Evolutionary conservation across 2,329 filamentous ascomycete genomes (phyloP), one percentile per base, ranked within the genome.

Genomic region (Lachnellula cervina): DNA sequence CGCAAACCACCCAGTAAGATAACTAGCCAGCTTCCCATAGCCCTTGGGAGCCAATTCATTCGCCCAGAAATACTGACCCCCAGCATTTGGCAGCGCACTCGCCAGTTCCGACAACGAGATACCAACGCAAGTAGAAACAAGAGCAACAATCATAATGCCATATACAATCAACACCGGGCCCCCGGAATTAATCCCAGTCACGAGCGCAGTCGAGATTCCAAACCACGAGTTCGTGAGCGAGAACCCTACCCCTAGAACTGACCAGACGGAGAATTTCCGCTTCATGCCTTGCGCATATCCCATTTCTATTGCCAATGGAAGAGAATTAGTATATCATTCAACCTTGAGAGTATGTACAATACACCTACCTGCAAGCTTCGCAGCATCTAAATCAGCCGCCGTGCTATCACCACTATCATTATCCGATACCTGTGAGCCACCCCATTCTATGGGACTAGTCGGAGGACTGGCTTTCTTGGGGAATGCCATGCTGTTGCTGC

Each of bases 1-100:
- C 2, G 77, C 77, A 56, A 80, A 73, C 72, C 75, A 80, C 11
- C 74, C 74, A 1, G 73, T 74, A 6, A 69, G 58, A 57, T 74
- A 76, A 38, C 70, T 72, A 51, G 73, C 55, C 38, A 72, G 63
- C 37, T 67, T 69, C n/a, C 68, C 72, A 51, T 69, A 73, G 32
- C 62, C 63, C 43, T 66, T 69, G 1, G 73, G 73, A 5, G 73
- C 72, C 49, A 76, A 67, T 7, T 71, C 72, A 23, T 68, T 70
- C 14, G 73, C 73, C 74, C 74, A 76, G 54, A 73, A 74, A 48
- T 75, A 76, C 67, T 76, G 74, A 3, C 74, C 74, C 21, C 73
- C 74, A 45, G 74, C 72, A 35, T 72, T 71, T 2, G 74, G 74
- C 54, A 74, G 71, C 2, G 72, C 71, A 14, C 71, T 73, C 2